Evolutionary conservation across 306 rosid genomes (phyloP).

Genomic region (Begonia masoniana): DNA sequence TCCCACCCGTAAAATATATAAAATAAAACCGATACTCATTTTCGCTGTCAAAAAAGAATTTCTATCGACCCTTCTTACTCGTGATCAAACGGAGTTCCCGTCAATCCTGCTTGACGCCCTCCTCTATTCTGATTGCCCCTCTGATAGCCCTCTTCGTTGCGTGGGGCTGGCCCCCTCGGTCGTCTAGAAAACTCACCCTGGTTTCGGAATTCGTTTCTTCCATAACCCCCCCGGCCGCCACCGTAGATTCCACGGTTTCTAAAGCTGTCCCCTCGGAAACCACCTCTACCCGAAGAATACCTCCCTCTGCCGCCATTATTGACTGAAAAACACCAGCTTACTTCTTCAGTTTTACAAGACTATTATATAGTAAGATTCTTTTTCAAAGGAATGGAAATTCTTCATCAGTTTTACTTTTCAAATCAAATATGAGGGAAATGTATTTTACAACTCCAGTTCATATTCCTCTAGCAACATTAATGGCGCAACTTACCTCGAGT

Average conservation of each 20-base stretch:
- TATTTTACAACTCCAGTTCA: background rate
- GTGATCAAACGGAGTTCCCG: slow-evolving; percentile 24
- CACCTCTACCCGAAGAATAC: slow-evolving; percentile 68
- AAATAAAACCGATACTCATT: slow-evolving; percentile 8
- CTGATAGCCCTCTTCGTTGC: slow-evolving; percentile 55
- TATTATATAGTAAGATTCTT: no score
- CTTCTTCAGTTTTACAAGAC: no score
- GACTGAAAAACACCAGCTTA: slow-evolving; percentile 27
- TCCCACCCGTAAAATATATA: background rate
- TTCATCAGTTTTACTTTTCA: no score
- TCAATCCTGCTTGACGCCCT: slow-evolving; percentile 53
- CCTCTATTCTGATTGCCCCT: slow-evolving; percentile 50
- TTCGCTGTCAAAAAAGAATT: slow-evolving; percentile 31
- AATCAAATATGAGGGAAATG: no score
- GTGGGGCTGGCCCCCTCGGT: slow-evolving; percentile 39
- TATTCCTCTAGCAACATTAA: background rate
- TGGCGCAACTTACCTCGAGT: slow-evolving; percentile 55
- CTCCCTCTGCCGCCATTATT: slow-evolving; percentile 79
- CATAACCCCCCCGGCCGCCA: slow-evolving; percentile 50
- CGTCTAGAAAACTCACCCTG: slow-evolving; percentile 73
- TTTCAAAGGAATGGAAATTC: no score
- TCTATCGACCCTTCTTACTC: slow-evolving; percentile 20
- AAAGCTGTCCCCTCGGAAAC: slow-evolving; percentile 56
- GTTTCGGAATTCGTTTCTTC: slow-evolving; percentile 74
- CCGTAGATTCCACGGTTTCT: slow-evolving; percentile 65